phyloP scores from a whole-genome alignment of 352 stramenopile genomes.

The Phytophthora cajani region DNA sequence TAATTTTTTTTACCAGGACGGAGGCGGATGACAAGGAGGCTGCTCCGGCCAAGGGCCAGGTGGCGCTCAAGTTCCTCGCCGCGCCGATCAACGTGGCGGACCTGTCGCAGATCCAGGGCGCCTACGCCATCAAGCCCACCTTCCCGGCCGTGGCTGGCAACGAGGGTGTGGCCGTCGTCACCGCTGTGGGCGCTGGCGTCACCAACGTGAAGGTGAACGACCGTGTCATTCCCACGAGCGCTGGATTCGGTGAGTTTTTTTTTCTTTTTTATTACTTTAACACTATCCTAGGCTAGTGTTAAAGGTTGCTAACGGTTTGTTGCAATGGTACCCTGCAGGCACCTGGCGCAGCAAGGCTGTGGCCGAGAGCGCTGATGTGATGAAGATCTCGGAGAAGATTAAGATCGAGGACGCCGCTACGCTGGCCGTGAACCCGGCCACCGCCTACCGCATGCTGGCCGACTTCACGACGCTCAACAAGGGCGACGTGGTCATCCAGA shows the following conservation, averaged over 20 bases:
- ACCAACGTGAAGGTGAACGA: conserved; percentile 89
- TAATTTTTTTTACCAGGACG: conserved; percentile 39
- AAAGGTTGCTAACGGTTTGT: conserved; percentile 11
- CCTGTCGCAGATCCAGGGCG: conserved; percentile 88
- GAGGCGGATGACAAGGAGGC: conserved; percentile 72
- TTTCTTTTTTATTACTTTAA: background rate
- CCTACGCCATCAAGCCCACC: conserved; percentile 78
- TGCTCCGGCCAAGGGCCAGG: conserved; percentile 58
- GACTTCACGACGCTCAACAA: conserved; percentile 83
- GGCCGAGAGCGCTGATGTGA: conserved; percentile 62
- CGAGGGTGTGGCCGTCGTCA: conserved; percentile 88
- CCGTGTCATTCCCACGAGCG: conserved; percentile 77
- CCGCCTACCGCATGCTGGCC: conserved; percentile 84
- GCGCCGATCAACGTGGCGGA: conserved; percentile 91
- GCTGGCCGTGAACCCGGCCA: conserved; percentile 84
- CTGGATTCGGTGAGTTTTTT: conserved; percentile 56
- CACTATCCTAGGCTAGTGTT: background rate
- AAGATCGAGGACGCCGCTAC: conserved; percentile 84
- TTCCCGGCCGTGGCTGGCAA: conserved; percentile 87
- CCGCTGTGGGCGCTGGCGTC: conserved; percentile 80
- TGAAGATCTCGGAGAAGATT: conserved; percentile 87
- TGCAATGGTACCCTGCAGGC: conserved; percentile 23
- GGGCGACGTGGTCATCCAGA: conserved; percentile 92
- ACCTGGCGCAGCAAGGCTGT: conserved; percentile 83
- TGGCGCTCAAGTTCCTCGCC: conserved; percentile 89